Conservation (phyloP, 108 stramenopile genomes). For the Discostella stelligeroides region DNA sequence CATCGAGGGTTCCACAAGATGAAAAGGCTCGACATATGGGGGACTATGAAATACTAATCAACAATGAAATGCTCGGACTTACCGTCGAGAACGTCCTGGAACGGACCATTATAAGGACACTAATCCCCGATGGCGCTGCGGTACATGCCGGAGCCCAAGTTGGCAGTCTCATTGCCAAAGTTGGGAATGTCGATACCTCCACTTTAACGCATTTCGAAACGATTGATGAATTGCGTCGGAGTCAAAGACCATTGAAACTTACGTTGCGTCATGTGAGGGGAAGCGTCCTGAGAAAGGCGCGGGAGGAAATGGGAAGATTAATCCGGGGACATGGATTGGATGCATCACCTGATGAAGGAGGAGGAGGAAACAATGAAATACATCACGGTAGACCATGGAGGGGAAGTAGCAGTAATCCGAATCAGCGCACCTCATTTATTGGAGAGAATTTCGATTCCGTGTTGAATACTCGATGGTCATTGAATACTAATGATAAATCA, state of each 20-base stretch:
- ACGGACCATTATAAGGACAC: constrained; percentile 85
- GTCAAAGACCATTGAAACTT: constrained; percentile 78
- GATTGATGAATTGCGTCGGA: constrained; percentile 87
- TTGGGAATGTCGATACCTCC: constrained; percentile 79
- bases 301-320: constrained; percentile 89
- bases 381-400: constrained; percentile 33
- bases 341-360: not conserved
- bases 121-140: constrained; percentile 81
- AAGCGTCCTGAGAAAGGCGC: constrained; percentile 65
- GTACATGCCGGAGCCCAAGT: constrained; percentile 83
- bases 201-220: constrained; percentile 91
- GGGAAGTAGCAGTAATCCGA: not conserved
- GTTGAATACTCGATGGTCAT: constrained; percentile 36
- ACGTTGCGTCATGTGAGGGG: constrained; percentile 69
- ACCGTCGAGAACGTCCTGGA: constrained; percentile 92
- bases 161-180: constrained; percentile 82
- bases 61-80: constrained; percentile 88
- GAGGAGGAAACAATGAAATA: not conserved
- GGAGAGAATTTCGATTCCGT: constrained; percentile 43
- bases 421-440: constrained; percentile 1
- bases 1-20: not conserved
- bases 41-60: constrained; percentile 73
- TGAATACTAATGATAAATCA: constrained; percentile 8
- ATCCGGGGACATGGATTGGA: constrained; percentile 62
- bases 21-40: not conserved